Evolutionary conservation across 2,329 filamentous ascomycete species (phyloP).

Genomic region (Fusarium tanahbumbuense): DNA sequence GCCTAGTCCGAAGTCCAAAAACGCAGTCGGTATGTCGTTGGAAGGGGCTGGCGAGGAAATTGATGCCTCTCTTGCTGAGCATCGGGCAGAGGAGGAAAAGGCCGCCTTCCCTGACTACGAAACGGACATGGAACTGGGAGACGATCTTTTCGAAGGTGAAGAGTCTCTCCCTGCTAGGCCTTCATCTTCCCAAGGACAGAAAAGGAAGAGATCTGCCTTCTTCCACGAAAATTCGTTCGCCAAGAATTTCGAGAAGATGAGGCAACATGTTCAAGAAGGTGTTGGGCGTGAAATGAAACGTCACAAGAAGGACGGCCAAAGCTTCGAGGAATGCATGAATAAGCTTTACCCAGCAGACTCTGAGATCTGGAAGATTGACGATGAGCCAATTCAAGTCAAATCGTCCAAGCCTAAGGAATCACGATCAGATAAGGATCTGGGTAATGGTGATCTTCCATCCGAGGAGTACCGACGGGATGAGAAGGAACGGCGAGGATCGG

Average conservation of each 20-base stretch:
- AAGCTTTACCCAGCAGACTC: not conserved
- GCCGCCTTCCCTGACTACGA: no score
- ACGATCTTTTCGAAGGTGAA: no score
- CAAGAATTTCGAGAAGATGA: not conserved
- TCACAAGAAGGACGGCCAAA: not conserved
- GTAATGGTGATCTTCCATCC: no score
- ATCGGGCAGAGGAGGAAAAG: no score
- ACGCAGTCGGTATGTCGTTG: no score
- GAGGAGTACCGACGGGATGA: no score
- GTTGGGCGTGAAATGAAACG: not conserved
- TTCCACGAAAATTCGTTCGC: not conserved
- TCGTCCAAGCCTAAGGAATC: not conserved
- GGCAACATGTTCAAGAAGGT: not conserved
- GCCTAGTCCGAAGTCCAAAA: no score
- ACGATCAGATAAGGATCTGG: not conserved
- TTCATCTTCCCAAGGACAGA: not conserved
- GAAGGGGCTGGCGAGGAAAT: no score
- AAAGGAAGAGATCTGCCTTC: not conserved
- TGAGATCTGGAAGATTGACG: not conserved
- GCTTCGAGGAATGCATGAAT: not conserved
- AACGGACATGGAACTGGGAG: no score
- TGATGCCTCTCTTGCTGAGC: fast-evolving
- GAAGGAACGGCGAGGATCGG: no score
- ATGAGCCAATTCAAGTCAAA: not conserved
- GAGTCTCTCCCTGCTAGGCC: fast-evolving